phyloP scores from a whole-genome alignment of 2,329 filamentous ascomycete species.

The Xylaria sp. region DNA sequence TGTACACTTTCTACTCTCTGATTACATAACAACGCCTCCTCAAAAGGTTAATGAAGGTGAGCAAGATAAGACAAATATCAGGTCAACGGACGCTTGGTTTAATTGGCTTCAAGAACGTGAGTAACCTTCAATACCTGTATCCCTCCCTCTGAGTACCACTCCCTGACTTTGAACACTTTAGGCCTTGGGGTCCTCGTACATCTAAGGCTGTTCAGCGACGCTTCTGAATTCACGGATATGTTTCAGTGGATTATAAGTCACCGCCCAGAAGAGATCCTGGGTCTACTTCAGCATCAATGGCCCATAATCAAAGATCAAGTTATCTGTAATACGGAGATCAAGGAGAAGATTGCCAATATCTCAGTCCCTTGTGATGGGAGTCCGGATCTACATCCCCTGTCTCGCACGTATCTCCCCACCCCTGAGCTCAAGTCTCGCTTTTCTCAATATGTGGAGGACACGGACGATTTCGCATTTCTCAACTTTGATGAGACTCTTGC shows the following conservation, averaged over 20 bases:
- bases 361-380: background rate
- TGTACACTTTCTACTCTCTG: background rate
- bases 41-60: background rate
- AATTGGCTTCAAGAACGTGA: slow-evolving; percentile 22
- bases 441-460: background rate
- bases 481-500: slow-evolving; percentile 1
- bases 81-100: slow-evolving; percentile 14
- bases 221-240: background rate
- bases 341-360: background rate
- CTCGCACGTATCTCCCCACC: background rate
- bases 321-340: background rate
- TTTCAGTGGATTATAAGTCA: slow-evolving; percentile 1
- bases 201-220: slow-evolving; percentile 10
- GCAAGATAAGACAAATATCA: background rate
- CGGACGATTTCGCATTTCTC: background rate
- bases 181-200: background rate
- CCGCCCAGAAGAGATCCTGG: background rate
- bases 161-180: background rate
- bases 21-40: background rate
- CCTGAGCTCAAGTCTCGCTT: background rate
- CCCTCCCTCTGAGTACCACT: background rate
- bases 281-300: slow-evolving; percentile 4
- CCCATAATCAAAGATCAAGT: background rate
- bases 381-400: background rate
- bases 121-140: background rate